Evolutionary conservation across 495 filamentous ascomycete genomes (phyloP).

Genomic region (Aspergillus affinis): DNA sequence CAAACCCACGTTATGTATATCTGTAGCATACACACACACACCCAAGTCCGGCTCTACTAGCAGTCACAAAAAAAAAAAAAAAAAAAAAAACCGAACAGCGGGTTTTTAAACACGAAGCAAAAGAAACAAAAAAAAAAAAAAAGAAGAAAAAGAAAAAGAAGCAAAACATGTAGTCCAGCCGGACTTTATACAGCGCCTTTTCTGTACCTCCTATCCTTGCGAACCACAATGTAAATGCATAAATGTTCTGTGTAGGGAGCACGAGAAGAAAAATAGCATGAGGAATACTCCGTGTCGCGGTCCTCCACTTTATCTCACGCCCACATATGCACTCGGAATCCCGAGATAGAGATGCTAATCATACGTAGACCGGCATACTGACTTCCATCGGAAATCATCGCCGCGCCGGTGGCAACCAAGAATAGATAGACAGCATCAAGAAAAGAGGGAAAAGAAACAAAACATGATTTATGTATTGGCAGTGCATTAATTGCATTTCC

Average conservation of each 20-base stretch:
- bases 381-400: background rate
- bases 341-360: background rate
- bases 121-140: no score
- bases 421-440: background rate
- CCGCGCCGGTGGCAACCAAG: background rate
- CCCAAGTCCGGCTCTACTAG: background rate
- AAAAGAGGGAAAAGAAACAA: background rate
- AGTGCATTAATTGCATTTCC: slow-evolving; percentile 18
- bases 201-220: background rate
- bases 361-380: background rate
- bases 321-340: background rate
- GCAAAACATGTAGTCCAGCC: background rate
- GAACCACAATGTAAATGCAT: background rate
- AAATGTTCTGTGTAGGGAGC: background rate
- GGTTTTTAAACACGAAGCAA: background rate
- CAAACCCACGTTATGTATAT: no score
- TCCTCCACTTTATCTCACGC: background rate
- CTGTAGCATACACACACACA: no score
- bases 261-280: background rate
- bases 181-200: background rate
- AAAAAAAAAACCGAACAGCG: background rate
- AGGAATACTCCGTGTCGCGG: background rate
- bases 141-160: no score
- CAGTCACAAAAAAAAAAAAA: background rate
- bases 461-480: slow-evolving; percentile 13